Evolutionary conservation across 441 rosid species (phyloP).

Genomic region (Manihot esculenta): DNA sequence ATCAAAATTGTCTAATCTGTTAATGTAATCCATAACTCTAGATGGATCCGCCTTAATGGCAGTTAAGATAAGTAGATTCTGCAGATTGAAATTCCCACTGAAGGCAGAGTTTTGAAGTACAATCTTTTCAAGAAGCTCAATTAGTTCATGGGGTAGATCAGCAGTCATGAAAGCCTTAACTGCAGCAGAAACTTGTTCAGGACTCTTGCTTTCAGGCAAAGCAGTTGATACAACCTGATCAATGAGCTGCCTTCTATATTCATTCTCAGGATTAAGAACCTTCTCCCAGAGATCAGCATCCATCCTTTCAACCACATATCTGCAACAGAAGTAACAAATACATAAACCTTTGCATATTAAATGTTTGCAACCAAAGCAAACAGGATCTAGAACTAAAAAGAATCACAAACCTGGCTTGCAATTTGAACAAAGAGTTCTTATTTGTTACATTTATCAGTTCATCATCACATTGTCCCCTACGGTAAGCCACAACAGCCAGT

Average conservation of each 20-base stretch:
- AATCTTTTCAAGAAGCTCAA: conserved; percentile 99
- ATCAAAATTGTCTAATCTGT: conserved; percentile 97
- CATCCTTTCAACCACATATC: conserved; percentile 99
- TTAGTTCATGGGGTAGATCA: conserved; percentile 97
- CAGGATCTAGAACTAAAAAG: conserved; percentile 7
- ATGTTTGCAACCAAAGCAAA: background rate
- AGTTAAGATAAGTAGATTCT: conserved; percentile 92
- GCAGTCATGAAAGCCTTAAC: conserved; percentile 99
- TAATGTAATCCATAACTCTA: conserved; percentile 98
- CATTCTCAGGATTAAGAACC: conserved; percentile 93
- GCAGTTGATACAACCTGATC: conserved; percentile 99
- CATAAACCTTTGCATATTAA: conserved; percentile 18
- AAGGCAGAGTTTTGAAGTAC: conserved; percentile 99
- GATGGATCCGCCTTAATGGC: conserved; percentile 99
- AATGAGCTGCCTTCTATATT: conserved; percentile 91
- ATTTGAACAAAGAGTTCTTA: conserved; percentile 94
- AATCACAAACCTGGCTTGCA: conserved; percentile 89
- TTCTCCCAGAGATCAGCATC: conserved; percentile 98
- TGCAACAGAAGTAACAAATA: conserved; percentile 32
- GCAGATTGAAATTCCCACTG: conserved; percentile 98
- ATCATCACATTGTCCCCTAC: conserved; percentile 98
- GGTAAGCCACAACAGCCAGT: conserved; percentile 96
- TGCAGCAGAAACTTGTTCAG: conserved; percentile 99
- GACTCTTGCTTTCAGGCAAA: conserved; percentile 99
- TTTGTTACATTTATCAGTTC: conserved; percentile 97